Evolutionary conservation across 441 rosid species (phyloP), one percentile per base, ranked within the genome.

Genomic region (Gossypium trilobum): DNA sequence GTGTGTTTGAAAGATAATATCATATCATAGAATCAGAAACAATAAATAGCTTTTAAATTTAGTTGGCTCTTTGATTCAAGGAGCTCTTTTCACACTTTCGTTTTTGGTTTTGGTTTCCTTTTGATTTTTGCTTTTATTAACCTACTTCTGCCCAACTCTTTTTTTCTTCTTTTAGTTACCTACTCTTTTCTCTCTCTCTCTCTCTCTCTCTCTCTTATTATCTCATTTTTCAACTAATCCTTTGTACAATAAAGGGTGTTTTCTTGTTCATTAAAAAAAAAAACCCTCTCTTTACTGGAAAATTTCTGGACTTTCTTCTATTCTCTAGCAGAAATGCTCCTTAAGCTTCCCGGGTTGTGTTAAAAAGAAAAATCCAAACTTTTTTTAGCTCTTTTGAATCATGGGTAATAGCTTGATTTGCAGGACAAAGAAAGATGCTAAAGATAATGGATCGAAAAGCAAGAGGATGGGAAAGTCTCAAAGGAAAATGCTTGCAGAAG

Each of bases 391-490:
- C 2, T 5, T 42, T 46, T 59, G 46, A 58, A 71, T 8, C 5
- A 87, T 87, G 93, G 93, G 93, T 50, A 87, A 87, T 58, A 70
- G 78, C 22, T 81, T 89, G 44, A 79, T 85, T 5, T 84, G 92
- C 80, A 81, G 83, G 89, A 17, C 74, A 33, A 89, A 85, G 82
- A 87, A 83, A 80, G 90, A 85, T 1, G 17, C 74, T 8, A 82
- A 39, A 64, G 85, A 79, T 20, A 63, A 42, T 68, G 90, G 84
- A 79, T 86, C 90, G 6, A 86, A 82, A 75, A 87, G 95, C 84
- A 87, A 84, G 84, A 79, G 90, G 62, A 63, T 82, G 75, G 88
- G 91, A 7, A 81, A 88, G 72, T 92, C 97, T 4, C 95, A 92
- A 78, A 87, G 88, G 84, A 87, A 89, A 77, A 71, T 82, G 81